Evolutionary conservation across 2,329 filamentous ascomycete species (phyloP), one percentile per base, ranked within the genome.

Genomic region (Colletotrichum sp.): DNA sequence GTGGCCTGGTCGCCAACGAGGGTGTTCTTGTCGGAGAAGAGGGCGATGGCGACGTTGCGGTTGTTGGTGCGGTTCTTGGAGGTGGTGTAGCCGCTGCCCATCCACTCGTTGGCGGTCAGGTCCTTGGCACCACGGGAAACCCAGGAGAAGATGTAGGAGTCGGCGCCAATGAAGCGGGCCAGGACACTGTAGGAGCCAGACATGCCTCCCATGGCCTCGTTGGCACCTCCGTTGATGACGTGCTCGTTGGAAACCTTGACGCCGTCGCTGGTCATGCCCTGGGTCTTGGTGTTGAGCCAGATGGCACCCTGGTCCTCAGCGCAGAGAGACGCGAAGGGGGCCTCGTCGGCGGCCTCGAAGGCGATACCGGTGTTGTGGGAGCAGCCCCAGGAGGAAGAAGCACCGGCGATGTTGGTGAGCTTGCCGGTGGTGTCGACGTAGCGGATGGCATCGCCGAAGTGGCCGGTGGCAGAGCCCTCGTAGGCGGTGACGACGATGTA

Each of bases 301-400:
- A 93, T 91, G 57, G 88, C 89, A 26, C 91, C 91, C 80, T 93
- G 91, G 78, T 93, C 91, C 79, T 92, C 91, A 21, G 91, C 88
- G 79, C 91, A 92, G 75, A 92, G 85, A 69, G 87, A 89, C 26
- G 91, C 90, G 76, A 90, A 93, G 6, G 91, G 91, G 21, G 88
- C 85, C 16, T 86, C 88, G 66, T 92, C 90, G 24, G 91, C 90
- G 21, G 88, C 90, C 81, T 92, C 91, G 70, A 93, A 89, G 7
- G 90, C 91, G 71, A 93, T 93, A 72, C 91, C 91, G 1, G 91
- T 92, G 84, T 93, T 93, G 86, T 93, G 91, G 7, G 88, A 91
- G 85, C 91, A 93, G 21, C 91, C 91, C 87, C 90, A 93, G 16
- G 86, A 85, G 72, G 88, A 90, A 59, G 88, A 88, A 4, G 91